Conservation (phyloP, 1,284 basidiomycete genomes). For the Irpex lacteus region DNA sequence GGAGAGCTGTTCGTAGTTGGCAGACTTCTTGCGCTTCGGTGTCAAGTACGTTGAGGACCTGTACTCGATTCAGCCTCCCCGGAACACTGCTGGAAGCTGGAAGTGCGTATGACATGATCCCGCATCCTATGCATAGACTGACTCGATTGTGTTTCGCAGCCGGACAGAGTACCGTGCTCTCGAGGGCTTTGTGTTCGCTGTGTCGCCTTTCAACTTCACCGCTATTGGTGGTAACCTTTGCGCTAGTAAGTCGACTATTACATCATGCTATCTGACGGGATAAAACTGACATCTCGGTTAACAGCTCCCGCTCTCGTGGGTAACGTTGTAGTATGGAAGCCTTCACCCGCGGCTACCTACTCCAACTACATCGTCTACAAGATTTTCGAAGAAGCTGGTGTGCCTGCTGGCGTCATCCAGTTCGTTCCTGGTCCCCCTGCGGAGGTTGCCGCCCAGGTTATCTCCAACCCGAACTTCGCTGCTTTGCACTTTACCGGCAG, state of each 20-base stretch:
- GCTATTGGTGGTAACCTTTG: constrained; percentile 94
- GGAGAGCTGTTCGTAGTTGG: constrained; percentile 47
- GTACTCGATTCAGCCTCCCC: constrained; percentile 86
- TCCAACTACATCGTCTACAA: constrained; percentile 93
- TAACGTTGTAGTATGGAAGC: constrained; percentile 97
- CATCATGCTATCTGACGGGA: neutral
- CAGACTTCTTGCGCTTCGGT: constrained; percentile 96
- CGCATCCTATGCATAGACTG: neutral
- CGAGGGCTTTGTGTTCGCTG: constrained; percentile 96
- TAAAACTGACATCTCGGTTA: constrained; percentile 6
- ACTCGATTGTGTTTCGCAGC: constrained; percentile 39
- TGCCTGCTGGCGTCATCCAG: constrained; percentile 95
- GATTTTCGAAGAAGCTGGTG: constrained; percentile 91
- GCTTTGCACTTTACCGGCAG: constrained; percentile 97
- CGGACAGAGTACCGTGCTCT: constrained; percentile 95
- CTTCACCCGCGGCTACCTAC: constrained; percentile 93
- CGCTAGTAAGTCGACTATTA: constrained; percentile 44
- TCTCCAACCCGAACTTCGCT: constrained; percentile 80
- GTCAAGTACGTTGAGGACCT: constrained; percentile 97
- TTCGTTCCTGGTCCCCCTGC: constrained; percentile 90
- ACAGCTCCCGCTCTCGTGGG: constrained; percentile 90
- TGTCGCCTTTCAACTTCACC: constrained; percentile 99
- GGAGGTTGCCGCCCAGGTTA: constrained; percentile 79
- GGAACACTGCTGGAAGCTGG: constrained; percentile 89
- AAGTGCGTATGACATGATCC: constrained; percentile 61